Evolutionary conservation across 306 rosid species (phyloP).

Genomic region (Lagenaria siceraria): DNA sequence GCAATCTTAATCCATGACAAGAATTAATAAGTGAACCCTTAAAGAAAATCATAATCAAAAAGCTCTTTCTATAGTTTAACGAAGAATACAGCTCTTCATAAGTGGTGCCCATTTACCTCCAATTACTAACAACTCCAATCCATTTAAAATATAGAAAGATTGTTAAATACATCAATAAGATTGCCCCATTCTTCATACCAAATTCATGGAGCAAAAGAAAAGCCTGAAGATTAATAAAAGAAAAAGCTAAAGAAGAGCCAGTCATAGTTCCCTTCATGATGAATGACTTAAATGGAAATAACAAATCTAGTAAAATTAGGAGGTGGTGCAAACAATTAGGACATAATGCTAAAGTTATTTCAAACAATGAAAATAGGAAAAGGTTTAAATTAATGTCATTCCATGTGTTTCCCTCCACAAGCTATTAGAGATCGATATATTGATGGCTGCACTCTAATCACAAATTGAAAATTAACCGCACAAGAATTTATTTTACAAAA

Average conservation of each 20-base stretch:
- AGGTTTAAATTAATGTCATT: not conserved
- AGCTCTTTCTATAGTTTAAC: not conserved
- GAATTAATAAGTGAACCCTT: not conserved
- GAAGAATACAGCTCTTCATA: not conserved
- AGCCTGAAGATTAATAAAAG: not conserved
- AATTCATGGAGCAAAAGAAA: not conserved
- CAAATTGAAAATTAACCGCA: not conserved
- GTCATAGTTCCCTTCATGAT: not conserved
- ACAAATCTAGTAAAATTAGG: not conserved
- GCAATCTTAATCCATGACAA: not conserved
- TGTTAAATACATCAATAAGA: not conserved
- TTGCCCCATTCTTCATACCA: not conserved
- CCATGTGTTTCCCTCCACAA: not conserved
- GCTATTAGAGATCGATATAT: not conserved
- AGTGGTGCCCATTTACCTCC: not conserved
- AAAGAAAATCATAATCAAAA: not conserved
- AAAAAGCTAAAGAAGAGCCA: not conserved
- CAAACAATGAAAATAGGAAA: not conserved
- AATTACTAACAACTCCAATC: not conserved
- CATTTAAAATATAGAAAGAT: not conserved
- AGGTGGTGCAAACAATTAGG: not conserved
- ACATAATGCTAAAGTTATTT: not conserved
- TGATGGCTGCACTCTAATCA: not conserved
- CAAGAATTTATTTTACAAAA: not conserved
- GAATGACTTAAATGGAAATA: not conserved